These are phyloP conservation scores for Pseudogymnoascus sp. DNA, from an alignment of 2,329 filamentous ascomycete species.

Conservation along the genomic window DNA sequence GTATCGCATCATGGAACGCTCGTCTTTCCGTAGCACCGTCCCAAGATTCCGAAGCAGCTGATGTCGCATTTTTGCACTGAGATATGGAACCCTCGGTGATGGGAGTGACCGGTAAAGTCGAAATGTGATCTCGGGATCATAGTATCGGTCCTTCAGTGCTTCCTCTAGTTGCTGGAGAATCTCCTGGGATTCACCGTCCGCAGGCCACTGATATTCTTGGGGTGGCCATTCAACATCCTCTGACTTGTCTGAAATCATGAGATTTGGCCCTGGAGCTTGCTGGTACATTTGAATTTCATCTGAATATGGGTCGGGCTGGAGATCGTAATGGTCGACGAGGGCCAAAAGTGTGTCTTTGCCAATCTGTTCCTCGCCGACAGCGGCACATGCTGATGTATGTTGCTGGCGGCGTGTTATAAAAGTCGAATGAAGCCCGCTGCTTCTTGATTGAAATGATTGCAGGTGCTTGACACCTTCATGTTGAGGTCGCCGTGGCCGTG, in stretches of 20 bases:
- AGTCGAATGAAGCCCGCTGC: background rate
- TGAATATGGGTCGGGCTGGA: slow-evolving; percentile 40
- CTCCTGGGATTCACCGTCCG: slow-evolving; percentile 20
- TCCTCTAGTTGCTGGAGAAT: slow-evolving; percentile 15
- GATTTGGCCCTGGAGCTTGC: slow-evolving; percentile 38
- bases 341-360: slow-evolving; percentile 41
- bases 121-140: slow-evolving; percentile 26
- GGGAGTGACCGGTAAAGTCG: slow-evolving; percentile 30
- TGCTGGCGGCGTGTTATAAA: slow-evolving; percentile 2
- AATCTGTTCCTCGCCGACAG: background rate
- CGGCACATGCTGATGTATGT: slow-evolving; percentile 4
- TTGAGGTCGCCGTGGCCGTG: background rate
- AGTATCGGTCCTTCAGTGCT: slow-evolving; percentile 17
- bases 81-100: slow-evolving; percentile 26
- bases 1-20: slow-evolving; percentile 66
- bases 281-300: slow-evolving; percentile 37
- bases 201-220: slow-evolving; percentile 24
- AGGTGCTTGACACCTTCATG: slow-evolving; percentile 2
- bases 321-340: slow-evolving; percentile 43
- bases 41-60: slow-evolving; percentile 25
- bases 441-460: background rate
- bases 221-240: slow-evolving; percentile 35
- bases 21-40: slow-evolving; percentile 26
- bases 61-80: slow-evolving; percentile 23
- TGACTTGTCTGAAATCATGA: slow-evolving; percentile 43